These are phyloP conservation scores for Pythium periplocum DNA, from an alignment of 352 stramenopile species.

Conservation along the genomic window DNA sequence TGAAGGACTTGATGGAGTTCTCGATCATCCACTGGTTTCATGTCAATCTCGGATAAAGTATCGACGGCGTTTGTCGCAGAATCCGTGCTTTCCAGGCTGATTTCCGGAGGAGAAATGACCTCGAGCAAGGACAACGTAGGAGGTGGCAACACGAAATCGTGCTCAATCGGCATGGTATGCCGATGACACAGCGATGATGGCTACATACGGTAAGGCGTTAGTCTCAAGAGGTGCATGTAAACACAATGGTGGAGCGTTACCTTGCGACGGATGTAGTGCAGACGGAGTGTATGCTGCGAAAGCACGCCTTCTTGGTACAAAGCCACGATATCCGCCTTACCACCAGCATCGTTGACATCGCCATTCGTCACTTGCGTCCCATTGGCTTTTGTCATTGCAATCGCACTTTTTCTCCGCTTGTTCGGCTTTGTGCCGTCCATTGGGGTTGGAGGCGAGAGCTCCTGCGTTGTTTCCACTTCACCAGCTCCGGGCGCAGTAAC, in stretches of 20 bases:
- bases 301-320: constrained; percentile 58
- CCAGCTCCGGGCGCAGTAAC: neutral
- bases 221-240: neutral
- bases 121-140: constrained; percentile 30
- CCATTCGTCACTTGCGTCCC: neutral
- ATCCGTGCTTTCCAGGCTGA: constrained; percentile 14
- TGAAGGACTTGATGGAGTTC: neutral
- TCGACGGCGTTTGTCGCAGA: no score
- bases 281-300: constrained; percentile 48
- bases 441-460: neutral
- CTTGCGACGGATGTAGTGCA: constrained; percentile 44
- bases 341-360: neutral
- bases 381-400: no score
- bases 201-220: no score
- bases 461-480: neutral
- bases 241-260: constrained; percentile 12
- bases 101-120: constrained; percentile 25
- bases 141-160: constrained; percentile 47
- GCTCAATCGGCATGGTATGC: constrained; percentile 13
- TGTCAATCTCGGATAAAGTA: no score
- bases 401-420: neutral
- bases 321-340: neutral
- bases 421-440: neutral
- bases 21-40: neutral
- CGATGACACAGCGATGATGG: constrained; percentile 2